These are phyloP conservation scores for Penicillium decumbens DNA, from an alignment of 2,329 filamentous ascomycete genomes.

Conservation along the genomic window DNA sequence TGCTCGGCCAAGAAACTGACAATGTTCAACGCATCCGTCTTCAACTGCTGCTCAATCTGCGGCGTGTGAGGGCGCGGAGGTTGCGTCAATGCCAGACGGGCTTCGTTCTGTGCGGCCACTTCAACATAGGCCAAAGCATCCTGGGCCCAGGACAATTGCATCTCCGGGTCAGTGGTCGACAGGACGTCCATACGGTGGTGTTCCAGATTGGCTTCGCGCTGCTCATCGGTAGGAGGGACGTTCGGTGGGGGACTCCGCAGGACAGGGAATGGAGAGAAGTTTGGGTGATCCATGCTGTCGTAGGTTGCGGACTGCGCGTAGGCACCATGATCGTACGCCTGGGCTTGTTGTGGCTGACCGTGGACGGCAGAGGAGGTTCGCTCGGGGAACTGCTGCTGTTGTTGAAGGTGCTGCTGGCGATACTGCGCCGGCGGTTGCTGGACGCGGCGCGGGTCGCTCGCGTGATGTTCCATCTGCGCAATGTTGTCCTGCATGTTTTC, in stretches of 20 bases:
- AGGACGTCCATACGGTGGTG: slow-evolving; percentile 77
- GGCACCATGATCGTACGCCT: slow-evolving; percentile 39
- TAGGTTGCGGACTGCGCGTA: slow-evolving; percentile 50
- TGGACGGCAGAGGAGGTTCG: slow-evolving; percentile 37
- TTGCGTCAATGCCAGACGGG: slow-evolving; percentile 58
- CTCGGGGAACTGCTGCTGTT: slow-evolving; percentile 35
- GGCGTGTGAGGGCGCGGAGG: slow-evolving; percentile 70
- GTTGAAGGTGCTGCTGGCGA: slow-evolving; percentile 23
- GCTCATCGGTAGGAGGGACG: slow-evolving; percentile 87
- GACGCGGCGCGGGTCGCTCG: slow-evolving; percentile 47
- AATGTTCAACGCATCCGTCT: slow-evolving; percentile 84
- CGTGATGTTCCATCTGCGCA: slow-evolving; percentile 82
- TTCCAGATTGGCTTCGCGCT: slow-evolving; percentile 86
- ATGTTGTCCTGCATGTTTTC: slow-evolving; percentile 95
- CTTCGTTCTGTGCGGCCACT: slow-evolving; percentile 69
- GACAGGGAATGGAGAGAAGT: slow-evolving; percentile 88
- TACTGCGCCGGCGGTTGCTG: slow-evolving; percentile 24
- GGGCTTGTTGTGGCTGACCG: slow-evolving; percentile 26
- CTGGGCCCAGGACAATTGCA: slow-evolving; percentile 95
- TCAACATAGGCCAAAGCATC: slow-evolving; percentile 88
- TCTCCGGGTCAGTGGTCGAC: slow-evolving; percentile 88
- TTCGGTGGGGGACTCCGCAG: slow-evolving; percentile 74
- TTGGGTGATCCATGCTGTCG: slow-evolving; percentile 57
- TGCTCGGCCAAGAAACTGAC: slow-evolving; percentile 86
- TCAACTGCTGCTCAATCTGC: slow-evolving; percentile 80